phyloP scores from a whole-genome alignment of 208 protist species.

The Leishmania aethiopica region DNA sequence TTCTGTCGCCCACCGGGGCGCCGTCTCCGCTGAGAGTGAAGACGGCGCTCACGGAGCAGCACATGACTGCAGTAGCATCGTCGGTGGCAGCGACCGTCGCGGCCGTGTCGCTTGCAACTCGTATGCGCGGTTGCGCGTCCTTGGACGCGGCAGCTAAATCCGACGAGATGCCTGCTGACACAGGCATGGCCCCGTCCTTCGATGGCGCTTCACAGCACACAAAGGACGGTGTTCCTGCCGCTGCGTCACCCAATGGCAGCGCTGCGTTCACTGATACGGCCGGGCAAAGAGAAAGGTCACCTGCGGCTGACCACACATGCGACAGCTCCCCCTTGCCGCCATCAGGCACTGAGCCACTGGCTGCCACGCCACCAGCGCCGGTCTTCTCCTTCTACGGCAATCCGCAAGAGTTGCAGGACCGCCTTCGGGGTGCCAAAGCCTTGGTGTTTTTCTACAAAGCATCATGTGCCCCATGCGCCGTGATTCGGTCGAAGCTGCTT shows the following conservation, averaged over 20 bases:
- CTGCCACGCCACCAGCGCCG: background rate
- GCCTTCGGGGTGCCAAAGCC: constrained; percentile 35
- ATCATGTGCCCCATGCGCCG: constrained; percentile 65
- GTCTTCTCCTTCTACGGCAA: constrained; percentile 55
- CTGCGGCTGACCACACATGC: background rate
- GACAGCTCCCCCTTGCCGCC: background rate
- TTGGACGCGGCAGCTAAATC: background rate
- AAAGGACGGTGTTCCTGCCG: background rate
- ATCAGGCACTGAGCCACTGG: background rate
- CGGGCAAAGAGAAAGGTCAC: background rate
- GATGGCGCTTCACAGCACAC: background rate
- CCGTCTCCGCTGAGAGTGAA: background rate
- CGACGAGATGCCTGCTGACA: background rate
- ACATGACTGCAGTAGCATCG: background rate
- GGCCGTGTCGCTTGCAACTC: background rate
- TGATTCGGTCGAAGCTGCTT: constrained; percentile 53
- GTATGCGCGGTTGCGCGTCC: background rate
- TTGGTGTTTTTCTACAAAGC: constrained; percentile 86
- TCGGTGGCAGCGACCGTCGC: too few species aligned
- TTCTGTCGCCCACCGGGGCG: background rate
- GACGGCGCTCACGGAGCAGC: background rate
- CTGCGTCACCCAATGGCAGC: background rate
- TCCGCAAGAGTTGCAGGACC: constrained; percentile 45
- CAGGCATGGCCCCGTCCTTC: background rate
- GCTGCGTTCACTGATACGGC: background rate